phyloP scores from a whole-genome alignment of 2,329 filamentous ascomycete species.

The Fusarium multiceps region DNA sequence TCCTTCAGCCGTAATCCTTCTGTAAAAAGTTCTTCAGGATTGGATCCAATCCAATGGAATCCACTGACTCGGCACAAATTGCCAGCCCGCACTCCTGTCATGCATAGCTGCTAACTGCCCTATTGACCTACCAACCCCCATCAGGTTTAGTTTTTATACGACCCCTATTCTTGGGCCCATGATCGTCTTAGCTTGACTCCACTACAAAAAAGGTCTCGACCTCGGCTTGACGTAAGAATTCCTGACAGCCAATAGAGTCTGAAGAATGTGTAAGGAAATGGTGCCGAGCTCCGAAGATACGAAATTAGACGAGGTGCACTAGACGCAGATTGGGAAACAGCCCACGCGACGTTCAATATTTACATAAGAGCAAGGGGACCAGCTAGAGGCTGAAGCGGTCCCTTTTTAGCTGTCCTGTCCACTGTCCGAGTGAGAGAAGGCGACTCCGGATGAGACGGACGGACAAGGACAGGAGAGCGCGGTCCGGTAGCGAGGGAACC shows the following conservation, averaged over 20 bases:
- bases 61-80: constrained; percentile 5
- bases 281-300: constrained; percentile 26
- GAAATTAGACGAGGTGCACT: constrained; percentile 14
- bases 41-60: background rate
- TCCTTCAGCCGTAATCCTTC: background rate
- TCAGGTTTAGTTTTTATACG: background rate
- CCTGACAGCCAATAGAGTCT: background rate
- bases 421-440: background rate
- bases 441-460: constrained; percentile 1
- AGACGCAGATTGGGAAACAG: constrained; percentile 13
- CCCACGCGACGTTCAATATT: constrained; percentile 17
- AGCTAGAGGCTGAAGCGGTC: background rate
- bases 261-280: background rate
- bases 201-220: background rate
- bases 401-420: background rate
- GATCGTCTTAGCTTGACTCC: background rate
- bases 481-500: background rate
- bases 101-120: background rate
- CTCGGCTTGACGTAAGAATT: constrained; percentile 14
- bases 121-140: background rate
- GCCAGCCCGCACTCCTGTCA: background rate
- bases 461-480: background rate
- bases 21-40: background rate
- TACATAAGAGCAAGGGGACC: constrained; percentile 16
- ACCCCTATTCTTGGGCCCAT: constrained; percentile 1